Percentiles rank a stretch among this genome's conserved stretches.
These are phyloP conservation scores for Myxozyma mucilagina DNA, from an alignment of 805 yeast species.

Conservation along the genomic window DNA sequence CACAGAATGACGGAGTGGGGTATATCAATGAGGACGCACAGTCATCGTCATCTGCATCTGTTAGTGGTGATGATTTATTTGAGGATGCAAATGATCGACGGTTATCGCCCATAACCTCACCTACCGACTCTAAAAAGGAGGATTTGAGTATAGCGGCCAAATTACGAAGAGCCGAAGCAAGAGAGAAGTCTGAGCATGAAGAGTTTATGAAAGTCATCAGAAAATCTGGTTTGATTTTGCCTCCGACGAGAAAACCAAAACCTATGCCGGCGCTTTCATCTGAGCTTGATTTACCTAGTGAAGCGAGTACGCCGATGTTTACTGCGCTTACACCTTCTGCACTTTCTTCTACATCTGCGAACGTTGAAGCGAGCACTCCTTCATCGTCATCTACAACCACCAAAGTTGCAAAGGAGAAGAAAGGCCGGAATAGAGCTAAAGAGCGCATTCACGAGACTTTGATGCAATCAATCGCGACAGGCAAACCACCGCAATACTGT, in stretches of 20 bases:
- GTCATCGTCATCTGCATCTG: neutral
- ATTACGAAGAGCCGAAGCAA: neutral
- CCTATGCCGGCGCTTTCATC: neutral
- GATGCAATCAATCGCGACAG: constrained; percentile 28
- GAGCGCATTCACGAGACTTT: constrained; percentile 27
- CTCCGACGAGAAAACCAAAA: constrained; percentile 1
- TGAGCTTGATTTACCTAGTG: constrained; percentile 3
- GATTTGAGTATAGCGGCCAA: neutral
- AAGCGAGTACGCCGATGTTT: neutral
- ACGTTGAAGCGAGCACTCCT: neutral
- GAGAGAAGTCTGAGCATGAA: neutral
- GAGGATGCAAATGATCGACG: constrained; percentile 3
- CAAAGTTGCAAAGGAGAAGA: neutral
- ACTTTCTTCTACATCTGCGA: neutral
- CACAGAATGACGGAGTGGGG: neutral
- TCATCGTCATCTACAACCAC: neutral
- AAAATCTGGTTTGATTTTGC: constrained; percentile 9
- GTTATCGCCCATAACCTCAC: constrained; percentile 5
- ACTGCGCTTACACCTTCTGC: constrained; percentile 1
- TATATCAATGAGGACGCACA: neutral
- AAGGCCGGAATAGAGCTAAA: constrained; percentile 3
- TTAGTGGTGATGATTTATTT: neutral
- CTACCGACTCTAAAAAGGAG: neutral
- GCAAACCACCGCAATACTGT: constrained; percentile 37
- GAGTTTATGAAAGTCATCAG: neutral